Conservation (phyloP, 2,329 filamentous ascomycete genomes). For the Aureobasidium pullulans region DNA sequence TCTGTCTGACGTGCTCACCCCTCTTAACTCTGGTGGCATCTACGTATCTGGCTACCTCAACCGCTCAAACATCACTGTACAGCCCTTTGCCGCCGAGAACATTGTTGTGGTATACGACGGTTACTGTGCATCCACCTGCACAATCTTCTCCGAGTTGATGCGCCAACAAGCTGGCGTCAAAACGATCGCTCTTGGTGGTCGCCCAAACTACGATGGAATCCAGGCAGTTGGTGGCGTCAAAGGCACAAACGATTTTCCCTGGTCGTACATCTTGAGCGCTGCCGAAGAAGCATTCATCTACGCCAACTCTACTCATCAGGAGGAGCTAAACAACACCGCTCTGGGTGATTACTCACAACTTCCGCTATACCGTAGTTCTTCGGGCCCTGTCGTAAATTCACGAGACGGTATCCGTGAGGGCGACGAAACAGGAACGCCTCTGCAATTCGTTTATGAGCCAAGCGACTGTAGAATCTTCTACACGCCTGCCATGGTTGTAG, state of each 20-base stretch:
- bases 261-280: constrained; percentile 19
- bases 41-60: constrained; percentile 44
- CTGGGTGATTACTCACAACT: constrained; percentile 24
- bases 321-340: constrained; percentile 21
- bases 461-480: constrained; percentile 47
- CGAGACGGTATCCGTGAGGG: constrained; percentile 27
- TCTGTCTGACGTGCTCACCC: constrained; percentile 36
- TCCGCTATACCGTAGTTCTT: constrained; percentile 19
- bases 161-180: constrained; percentile 37
- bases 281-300: constrained; percentile 20
- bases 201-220: constrained; percentile 34
- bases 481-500: constrained; percentile 42
- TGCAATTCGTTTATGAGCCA: constrained; percentile 44
- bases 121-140: constrained; percentile 41
- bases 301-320: not conserved
- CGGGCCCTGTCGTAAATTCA: constrained; percentile 22
- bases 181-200: constrained; percentile 37
- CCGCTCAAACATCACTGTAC: constrained; percentile 37
- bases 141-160: constrained; percentile 39
- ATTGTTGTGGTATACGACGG: constrained; percentile 45
- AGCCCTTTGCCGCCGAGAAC: constrained; percentile 51
- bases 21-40: constrained; percentile 27
- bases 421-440: constrained; percentile 34
- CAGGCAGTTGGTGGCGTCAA: constrained; percentile 40
- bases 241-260: constrained; percentile 30